phyloP scores from a whole-genome alignment of 345 rosid genomes.

The Reutealis trisperma region DNA sequence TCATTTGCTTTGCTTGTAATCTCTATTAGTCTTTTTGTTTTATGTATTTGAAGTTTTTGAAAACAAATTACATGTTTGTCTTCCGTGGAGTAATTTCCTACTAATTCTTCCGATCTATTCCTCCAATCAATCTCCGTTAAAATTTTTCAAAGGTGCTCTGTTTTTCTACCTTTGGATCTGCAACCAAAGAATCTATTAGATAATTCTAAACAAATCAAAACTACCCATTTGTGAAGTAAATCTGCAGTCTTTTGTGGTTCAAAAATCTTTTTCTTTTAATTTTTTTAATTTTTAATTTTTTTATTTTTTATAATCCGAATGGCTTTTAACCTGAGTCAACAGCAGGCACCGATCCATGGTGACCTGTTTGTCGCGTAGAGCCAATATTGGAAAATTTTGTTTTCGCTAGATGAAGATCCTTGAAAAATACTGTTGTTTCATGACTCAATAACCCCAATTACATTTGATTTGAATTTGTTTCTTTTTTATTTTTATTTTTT shows the following conservation, averaged over 20 bases:
- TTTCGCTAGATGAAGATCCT: slow-evolving; percentile 18
- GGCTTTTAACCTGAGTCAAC: slow-evolving; percentile 47
- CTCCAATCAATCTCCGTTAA: no score
- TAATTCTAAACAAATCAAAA: no score
- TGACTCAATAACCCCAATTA: slow-evolving; percentile 7
- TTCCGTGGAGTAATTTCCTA: no score
- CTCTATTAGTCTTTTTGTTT: no score
- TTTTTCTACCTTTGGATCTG: not conserved
- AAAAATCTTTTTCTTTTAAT: no score
- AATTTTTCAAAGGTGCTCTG: not conserved
- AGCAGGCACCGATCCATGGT: slow-evolving; percentile 41
- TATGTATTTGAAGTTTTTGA: no score
- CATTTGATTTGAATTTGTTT: not conserved
- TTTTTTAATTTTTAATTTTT: no score
- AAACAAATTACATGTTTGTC: no score
- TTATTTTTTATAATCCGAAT: no score
- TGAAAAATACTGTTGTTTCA: slow-evolving; percentile 13
- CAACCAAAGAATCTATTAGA: no score
- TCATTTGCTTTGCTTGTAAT: no score
- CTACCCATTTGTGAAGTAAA: not conserved
- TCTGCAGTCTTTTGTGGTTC: not conserved
- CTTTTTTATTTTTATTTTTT: not conserved
- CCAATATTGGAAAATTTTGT: slow-evolving; percentile 21
- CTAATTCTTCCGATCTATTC: no score
- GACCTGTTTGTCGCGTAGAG: slow-evolving; percentile 47